Base-by-base conservation (phyloP, 371 early-diverging fungal species). In the Mucor racemosus region DNA sequence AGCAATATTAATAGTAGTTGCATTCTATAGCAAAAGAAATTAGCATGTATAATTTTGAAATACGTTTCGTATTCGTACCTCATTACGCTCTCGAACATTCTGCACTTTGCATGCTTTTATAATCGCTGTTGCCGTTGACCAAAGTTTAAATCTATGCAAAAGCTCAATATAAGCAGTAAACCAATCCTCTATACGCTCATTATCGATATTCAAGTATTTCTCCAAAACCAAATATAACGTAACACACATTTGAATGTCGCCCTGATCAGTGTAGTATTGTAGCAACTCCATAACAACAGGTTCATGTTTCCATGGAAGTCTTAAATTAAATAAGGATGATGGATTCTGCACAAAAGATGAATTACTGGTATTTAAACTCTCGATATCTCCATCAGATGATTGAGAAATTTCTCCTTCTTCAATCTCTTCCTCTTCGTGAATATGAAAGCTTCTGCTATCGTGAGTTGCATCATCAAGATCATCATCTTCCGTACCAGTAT, bases 191-290 rank as follows among this genome's bases (percentile, higher is more conserved):
- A 86, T 66, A 14, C 81, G 77, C 17, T 82, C 74, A 44, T 77
- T 71, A 39, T 79, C 80, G 7, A 87, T 78, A 4, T 76, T 66
- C 2, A 88, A 36, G 15, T 81, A 74, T 14, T 78, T 73, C 64
- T 79, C 76, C 5, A 95, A 74, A 1, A 93, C 89, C 10, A 91
- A 67, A 41, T 88, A 74, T 0, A 93, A 64, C 11, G 93, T 90
- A 10, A 88, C 90, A 64, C 93, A 93, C 92, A 94, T 92, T 66
- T 95, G 95, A 0, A 94, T 90, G 62, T 95, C 93, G 4, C 92
- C 93, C 79, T 91, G 88, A 31, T 93, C 90, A 6, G 90, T 87
- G 74, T 93, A 94, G 68, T 89, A 91, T 31, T 90, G 82, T 10
- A 94, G 67, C 11, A 92, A 38, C 7, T 86, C 87, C 40, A 68